Base-by-base conservation (phyloP, 2,329 filamentous ascomycete species). In the Colletotrichum siamense region DNA sequence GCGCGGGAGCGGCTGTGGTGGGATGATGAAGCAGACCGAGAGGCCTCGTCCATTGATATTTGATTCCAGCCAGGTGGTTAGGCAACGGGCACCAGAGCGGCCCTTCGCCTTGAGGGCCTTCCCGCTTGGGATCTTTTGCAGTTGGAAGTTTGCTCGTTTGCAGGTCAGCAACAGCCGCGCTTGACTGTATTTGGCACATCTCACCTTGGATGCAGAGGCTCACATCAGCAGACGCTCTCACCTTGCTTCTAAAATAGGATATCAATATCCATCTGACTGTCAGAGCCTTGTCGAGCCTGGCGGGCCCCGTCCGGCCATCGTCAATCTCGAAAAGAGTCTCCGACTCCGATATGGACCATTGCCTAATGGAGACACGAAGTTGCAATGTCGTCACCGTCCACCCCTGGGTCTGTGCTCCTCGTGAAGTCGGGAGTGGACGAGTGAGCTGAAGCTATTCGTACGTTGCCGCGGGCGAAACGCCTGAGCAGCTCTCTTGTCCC, bases 191-290 rank as follows among this genome's bases (percentile, higher is more conserved):
- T 26, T 18, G 57, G 59, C 44, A 22, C 32, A 63, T 44, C 65
- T 73, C 24, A 62, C 65, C 57, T 59, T 39, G 30, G 12, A 30
- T n/a, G 71, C 28, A 39, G 55, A 73, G 28, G 71, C 66, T 74
- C 71, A 74, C 66, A 68, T 71, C 71, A 74, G 71, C 71, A 44
- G 39, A 57, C 13, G 22, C 57, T 44, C 57, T 49, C 61, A 13
- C 39, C 57, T n/a, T 39, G 57, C 30, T 69, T 71, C 71, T 44
- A 7, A 13, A 44, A 55, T 18, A 16, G 39, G 71, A 39, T 16
- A 15, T 30, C 26, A 39, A n/a, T 22, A 57, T 52, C 24, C 65
- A 36, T 64, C 24, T 36, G n/a, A 49, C 44, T 22, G 44, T 22
- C 44, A 49, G 10, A 49, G 44, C 36, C 34, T 39, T n/a, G 34